Conservation (phyloP, 192 early-diverging fungal genomes). For the Bifiguratus adelaidae region DNA sequence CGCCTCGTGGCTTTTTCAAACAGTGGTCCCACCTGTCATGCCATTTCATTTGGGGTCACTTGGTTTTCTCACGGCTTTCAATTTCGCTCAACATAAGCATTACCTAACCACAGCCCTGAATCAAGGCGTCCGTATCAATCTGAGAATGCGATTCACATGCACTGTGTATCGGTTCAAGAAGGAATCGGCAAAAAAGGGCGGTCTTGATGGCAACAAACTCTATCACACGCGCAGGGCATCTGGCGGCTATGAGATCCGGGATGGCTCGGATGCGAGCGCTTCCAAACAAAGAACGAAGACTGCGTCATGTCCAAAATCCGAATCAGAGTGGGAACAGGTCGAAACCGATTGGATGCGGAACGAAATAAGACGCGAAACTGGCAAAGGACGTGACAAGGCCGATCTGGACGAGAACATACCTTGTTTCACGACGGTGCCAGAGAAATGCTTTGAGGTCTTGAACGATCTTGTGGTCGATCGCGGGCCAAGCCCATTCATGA, state of each 20-base stretch:
- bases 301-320: too few relatives aligned
- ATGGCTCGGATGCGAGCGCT: too few relatives aligned
- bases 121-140: slow-evolving; percentile 70
- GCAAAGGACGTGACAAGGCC: too few relatives aligned
- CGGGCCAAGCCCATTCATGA: slow-evolving; percentile 87
- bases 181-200: too few relatives aligned
- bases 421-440: slow-evolving; percentile 48
- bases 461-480: slow-evolving; percentile 96
- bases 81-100: slow-evolving; percentile 45
- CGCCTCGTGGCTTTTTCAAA: slow-evolving; percentile 85
- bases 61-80: slow-evolving; percentile 88
- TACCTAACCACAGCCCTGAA: slow-evolving; percentile 49
- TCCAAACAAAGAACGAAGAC: too few relatives aligned
- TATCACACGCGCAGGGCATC: too few relatives aligned
- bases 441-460: slow-evolving; percentile 78
- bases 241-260: too few relatives aligned
- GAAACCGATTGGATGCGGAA: too few relatives aligned
- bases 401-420: slow-evolving; percentile 28
- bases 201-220: too few relatives aligned
- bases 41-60: slow-evolving; percentile 90
- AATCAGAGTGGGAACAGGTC: too few relatives aligned
- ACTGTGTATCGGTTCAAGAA: slow-evolving; percentile 65
- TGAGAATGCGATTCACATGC: slow-evolving; percentile 87
- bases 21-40: slow-evolving; percentile 79
- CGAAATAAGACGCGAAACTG: too few relatives aligned